Evolutionary conservation across 2,329 filamentous ascomycete genomes (phyloP).

Genomic region (Aspergillus transmontanensis): DNA sequence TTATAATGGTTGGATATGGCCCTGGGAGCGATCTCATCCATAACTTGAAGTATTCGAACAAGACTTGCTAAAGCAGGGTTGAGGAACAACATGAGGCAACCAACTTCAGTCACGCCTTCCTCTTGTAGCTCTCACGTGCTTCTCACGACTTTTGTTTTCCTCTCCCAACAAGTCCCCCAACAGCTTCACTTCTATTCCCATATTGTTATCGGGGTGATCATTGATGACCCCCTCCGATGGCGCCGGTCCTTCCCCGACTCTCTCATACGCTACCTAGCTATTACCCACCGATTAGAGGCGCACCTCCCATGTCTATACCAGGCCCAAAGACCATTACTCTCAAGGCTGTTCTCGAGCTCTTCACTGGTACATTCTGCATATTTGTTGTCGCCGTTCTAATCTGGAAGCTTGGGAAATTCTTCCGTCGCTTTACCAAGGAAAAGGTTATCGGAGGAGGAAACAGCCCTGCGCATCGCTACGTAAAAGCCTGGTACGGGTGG

Average conservation of each 20-base stretch:
- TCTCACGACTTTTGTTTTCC: background rate
- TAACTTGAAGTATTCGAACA: background rate
- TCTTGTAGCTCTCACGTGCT: background rate
- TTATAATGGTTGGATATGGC: background rate
- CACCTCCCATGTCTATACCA: constrained; percentile 23
- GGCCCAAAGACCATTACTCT: constrained; percentile 32
- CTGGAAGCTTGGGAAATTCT: constrained; percentile 42
- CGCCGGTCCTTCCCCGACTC: constrained; percentile 31
- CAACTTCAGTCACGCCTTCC: constrained; percentile 8
- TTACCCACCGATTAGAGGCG: constrained; percentile 28
- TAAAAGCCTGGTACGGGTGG: constrained; percentile 48
- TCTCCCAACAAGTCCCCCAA: background rate
- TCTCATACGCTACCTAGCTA: constrained; percentile 27
- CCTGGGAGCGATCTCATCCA: background rate
- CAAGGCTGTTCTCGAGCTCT: constrained; percentile 35
- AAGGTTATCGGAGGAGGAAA: constrained; percentile 38
- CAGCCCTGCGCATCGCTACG: constrained; percentile 34
- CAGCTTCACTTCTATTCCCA: background rate
- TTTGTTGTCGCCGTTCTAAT: constrained; percentile 41
- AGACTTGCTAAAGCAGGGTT: background rate
- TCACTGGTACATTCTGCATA: constrained; percentile 40
- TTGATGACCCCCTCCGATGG: constrained; percentile 27
- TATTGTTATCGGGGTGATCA: constrained; percentile 28
- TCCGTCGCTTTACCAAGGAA: constrained; percentile 38
- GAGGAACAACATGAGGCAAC: background rate